Base-by-base conservation (phyloP, 805 yeast genomes). In the Debaryomyces maramus region DNA sequence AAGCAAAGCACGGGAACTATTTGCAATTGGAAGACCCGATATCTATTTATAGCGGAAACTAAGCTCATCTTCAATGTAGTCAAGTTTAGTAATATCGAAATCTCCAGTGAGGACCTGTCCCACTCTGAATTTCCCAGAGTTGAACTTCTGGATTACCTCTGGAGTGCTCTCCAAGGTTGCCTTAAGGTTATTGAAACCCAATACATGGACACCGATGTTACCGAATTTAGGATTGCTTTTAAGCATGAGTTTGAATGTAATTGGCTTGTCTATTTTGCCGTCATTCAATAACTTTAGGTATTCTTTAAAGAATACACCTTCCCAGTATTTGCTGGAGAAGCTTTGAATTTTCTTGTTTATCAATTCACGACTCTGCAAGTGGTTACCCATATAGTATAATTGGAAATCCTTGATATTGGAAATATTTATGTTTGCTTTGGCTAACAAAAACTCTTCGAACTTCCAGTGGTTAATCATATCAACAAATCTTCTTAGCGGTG, bases 401-500 rank as follows among this genome's bases (percentile, higher is more conserved):
- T 46, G 39, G n/a, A 22, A 16, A 19, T 41, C 38, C 11, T 31
- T 15, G 8, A 36, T 36, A 5, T 6, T 8, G 4, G n/a, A 5
- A 9, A 19, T n/a, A 9, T 22, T 10, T 13, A 23, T 22, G 8
- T 11, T 19, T 3, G n/a, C 15, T 21, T 34, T 26, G 5, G 40
- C 30, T 14, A 50, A 32, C 17, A 52, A 44, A 45, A 39, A 44
- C 7, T 44, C 47, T 41, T 60, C 60, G 30, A 87, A 46, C 51
- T 85, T 91, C 78, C 90, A 77, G 53, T 90, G 97, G 52, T 83
- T 83, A 6, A 89, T 58, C 44, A 89, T 61, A 58, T 91, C 98
- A 5, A 85, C 81, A 48, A 77, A 85, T 47, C 98, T 70, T 57
- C 98, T 72, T 47, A 93, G 67, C 2, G 99, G 98, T 0, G 97